Conservation (phyloP, 179 eudicot species). For the Beta lomatogona region DNA sequence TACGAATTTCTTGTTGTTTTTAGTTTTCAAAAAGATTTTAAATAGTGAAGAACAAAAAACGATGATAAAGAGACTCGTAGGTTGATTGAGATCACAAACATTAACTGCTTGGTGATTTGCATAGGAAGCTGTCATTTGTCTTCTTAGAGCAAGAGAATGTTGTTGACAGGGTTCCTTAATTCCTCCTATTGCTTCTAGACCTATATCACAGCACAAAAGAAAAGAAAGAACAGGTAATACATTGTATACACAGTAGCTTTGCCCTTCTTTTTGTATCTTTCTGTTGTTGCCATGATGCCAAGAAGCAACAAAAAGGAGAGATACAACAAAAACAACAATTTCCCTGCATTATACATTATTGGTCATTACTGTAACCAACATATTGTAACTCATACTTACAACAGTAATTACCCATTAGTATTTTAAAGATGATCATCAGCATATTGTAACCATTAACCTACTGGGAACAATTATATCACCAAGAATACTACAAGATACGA, state of each 20-base stretch:
- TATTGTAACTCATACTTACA: not conserved
- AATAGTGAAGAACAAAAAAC: not conserved
- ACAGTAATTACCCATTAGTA: not conserved
- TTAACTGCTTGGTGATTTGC: not conserved
- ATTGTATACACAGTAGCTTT: not conserved
- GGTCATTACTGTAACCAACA: not conserved
- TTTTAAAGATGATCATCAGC: not conserved
- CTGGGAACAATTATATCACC: not conserved
- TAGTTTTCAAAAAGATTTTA: too few species aligned
- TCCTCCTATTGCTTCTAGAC: not conserved
- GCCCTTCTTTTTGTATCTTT: not conserved
- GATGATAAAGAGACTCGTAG: not conserved
- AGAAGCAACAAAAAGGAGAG: not conserved
- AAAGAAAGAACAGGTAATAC: too few species aligned
- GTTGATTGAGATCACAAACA: not conserved
- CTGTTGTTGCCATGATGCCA: constrained; percentile 8
- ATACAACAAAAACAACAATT: not conserved
- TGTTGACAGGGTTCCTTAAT: not conserved
- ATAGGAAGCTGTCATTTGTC: not conserved
- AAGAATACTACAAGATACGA: not conserved
- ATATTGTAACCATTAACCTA: not conserved
- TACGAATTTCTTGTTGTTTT: too few species aligned
- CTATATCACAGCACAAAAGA: too few species aligned
- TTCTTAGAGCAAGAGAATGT: not conserved
- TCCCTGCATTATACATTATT: not conserved